Evolutionary conservation across 2,329 filamentous ascomycete genomes (phyloP).

Genomic region (Diplodia sapinea): DNA sequence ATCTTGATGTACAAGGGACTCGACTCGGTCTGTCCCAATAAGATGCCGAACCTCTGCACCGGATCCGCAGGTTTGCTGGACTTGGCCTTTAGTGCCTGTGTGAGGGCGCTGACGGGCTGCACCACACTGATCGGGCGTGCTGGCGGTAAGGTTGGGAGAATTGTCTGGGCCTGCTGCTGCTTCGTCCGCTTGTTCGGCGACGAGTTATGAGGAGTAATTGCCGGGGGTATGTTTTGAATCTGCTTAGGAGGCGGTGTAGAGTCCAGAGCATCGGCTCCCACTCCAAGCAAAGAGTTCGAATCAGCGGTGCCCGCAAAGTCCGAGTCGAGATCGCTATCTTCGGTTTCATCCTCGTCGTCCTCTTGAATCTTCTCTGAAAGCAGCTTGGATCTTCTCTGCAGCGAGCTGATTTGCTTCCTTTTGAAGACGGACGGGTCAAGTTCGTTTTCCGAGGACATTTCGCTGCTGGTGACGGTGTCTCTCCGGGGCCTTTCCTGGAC

Average conservation of each 20-base stretch:
- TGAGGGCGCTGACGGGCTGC: conserved; percentile 72
- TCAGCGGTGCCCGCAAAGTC: conserved; percentile 57
- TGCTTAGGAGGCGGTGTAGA: conserved; percentile 57
- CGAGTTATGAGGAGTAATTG: conserved; percentile 52
- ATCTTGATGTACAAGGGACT: conserved; percentile 78
- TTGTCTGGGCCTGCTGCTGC: conserved; percentile 50
- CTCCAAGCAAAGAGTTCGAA: conserved; percentile 72
- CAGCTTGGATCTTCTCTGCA: conserved; percentile 57
- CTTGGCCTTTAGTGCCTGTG: conserved; percentile 74
- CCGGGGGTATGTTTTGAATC: conserved; percentile 48
- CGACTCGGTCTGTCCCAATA: conserved; percentile 78
- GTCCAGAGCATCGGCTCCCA: conserved; percentile 64
- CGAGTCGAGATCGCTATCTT: conserved; percentile 47
- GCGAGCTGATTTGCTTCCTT: conserved; percentile 65
- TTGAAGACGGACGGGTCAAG: conserved; percentile 71
- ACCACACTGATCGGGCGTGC: conserved; percentile 74
- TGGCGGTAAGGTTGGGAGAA: conserved; percentile 71
- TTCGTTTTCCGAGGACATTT: conserved; percentile 83
- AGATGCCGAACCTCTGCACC: conserved; percentile 76
- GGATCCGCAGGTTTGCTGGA: conserved; percentile 72
- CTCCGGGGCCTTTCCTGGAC: conserved; percentile 72
- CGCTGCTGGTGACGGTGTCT: conserved; percentile 81
- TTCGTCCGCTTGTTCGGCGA: conserved; percentile 68
- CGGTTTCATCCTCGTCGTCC: conserved; percentile 52
- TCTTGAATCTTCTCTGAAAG: conserved; percentile 56